phyloP scores from a whole-genome alignment of 257 asterid species.

The Lantana camara region DNA sequence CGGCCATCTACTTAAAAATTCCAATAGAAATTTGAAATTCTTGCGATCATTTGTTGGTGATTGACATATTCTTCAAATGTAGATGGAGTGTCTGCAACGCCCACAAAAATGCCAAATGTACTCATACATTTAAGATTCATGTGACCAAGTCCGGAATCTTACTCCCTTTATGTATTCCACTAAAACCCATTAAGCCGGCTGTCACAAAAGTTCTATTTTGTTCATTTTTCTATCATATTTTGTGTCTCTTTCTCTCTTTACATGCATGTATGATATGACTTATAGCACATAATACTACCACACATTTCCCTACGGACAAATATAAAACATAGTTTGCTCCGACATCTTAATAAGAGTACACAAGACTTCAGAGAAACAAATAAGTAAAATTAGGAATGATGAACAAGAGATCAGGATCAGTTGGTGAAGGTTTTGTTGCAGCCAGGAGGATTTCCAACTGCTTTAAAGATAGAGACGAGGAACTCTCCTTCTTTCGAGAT shows the following conservation, averaged over 20 bases:
- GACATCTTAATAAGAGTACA: constrained; percentile 7
- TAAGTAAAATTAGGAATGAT: not conserved
- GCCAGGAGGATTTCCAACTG: constrained; percentile 34
- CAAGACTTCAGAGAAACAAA: not conserved
- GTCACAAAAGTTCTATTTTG: not conserved
- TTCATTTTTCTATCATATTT: constrained; percentile 20
- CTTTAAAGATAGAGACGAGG: constrained; percentile 65
- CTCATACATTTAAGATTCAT: not conserved
- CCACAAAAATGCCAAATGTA: constrained; percentile 34
- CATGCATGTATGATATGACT: too few relatives aligned
- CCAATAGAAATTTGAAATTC: too few relatives aligned
- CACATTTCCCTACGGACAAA: not conserved
- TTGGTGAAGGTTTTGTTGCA: constrained; percentile 15
- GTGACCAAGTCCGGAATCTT: not conserved
- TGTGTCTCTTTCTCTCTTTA: not conserved
- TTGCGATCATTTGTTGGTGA: not conserved
- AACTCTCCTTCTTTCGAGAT: constrained; percentile 65
- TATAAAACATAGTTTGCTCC: constrained; percentile 22
- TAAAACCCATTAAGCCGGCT: constrained; percentile 29
- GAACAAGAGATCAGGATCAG: constrained; percentile 38
- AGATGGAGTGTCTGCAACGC: constrained; percentile 24
- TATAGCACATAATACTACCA: too few relatives aligned
- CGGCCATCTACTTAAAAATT: too few relatives aligned
- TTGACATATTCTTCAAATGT: not conserved
- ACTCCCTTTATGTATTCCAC: constrained; percentile 2